These are phyloP conservation scores for Phlebiopsis flavidoalba DNA, from an alignment of 768 basidiomycete genomes.

Conservation along the genomic window DNA sequence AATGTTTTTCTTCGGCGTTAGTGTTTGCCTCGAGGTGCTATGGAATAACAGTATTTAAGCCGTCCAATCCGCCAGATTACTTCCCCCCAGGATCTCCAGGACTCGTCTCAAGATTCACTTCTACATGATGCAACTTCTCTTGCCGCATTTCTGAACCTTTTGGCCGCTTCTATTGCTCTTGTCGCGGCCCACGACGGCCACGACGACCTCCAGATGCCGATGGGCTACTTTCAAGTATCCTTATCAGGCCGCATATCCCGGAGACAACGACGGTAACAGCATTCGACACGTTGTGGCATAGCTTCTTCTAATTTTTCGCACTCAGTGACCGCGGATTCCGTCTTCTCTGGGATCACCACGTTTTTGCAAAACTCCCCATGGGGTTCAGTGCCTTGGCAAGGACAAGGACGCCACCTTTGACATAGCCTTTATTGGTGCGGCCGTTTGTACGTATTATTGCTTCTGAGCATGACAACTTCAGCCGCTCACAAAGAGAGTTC, in stretches of 20 bases:
- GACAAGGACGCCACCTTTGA: conserved; percentile 59
- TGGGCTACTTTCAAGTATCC: conserved; percentile 67
- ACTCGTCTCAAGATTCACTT: background rate
- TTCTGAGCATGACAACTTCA: background rate
- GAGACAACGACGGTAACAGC: conserved; percentile 53
- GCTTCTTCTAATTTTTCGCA: background rate
- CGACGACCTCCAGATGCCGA: conserved; percentile 51
- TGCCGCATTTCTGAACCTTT: background rate
- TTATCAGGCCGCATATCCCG: conserved; percentile 52
- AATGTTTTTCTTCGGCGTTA: conserved; percentile 1
- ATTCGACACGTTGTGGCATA: background rate
- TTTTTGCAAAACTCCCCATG: conserved; percentile 89
- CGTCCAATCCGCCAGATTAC: background rate
- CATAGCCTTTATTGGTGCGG: conserved; percentile 78
- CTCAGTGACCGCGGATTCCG: conserved; percentile 67
- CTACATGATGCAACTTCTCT: conserved; percentile 14
- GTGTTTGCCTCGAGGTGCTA: conserved; percentile 3
- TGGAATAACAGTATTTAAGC: background rate
- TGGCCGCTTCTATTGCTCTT: conserved; percentile 22
- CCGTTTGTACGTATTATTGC: conserved; percentile 51
- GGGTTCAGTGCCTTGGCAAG: conserved; percentile 68
- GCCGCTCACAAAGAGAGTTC: background rate
- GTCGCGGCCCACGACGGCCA: conserved; percentile 30
- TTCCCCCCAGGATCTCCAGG: background rate
- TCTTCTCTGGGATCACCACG: conserved; percentile 79